Percentiles rank a stretch among this genome's conserved stretches.
Evolutionary conservation across 176 grass and related monocot species (phyloP).

Genomic region (Musa schizocarpa): DNA sequence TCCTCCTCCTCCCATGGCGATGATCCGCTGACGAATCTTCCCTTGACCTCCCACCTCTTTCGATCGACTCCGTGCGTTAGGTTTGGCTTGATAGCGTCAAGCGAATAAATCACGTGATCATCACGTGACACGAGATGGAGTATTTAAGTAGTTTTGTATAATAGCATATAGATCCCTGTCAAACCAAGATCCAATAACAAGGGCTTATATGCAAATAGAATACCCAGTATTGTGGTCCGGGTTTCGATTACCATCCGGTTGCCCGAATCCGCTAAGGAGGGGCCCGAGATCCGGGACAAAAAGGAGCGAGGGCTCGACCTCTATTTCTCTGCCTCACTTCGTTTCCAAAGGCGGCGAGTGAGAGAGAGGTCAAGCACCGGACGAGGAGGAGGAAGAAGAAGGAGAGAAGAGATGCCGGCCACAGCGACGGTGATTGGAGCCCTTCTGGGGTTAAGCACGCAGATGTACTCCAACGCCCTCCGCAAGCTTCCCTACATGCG

Average conservation of each 20-base stretch:
- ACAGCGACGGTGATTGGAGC: conserved; percentile 78
- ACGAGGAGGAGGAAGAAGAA: too few relatives aligned
- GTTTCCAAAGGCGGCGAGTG: neutral
- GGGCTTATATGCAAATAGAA: neutral
- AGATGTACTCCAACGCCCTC: conserved; percentile 99
- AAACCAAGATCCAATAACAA: too few relatives aligned
- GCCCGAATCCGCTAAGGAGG: neutral
- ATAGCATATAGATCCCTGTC: too few relatives aligned
- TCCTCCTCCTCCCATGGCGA: neutral
- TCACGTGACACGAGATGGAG: neutral
- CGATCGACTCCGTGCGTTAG: neutral
- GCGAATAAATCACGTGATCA: neutral
- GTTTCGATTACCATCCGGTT: neutral
- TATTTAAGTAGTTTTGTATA: too few relatives aligned
- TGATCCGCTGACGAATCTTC: neutral
- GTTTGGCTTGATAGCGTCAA: neutral
- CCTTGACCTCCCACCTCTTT: neutral
- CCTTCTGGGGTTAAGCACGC: conserved; percentile 76
- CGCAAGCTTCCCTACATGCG: conserved; percentile 99
- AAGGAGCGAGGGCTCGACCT: neutral
- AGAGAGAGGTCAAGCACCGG: neutral
- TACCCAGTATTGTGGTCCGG: neutral
- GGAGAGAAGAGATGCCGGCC: conserved; percentile 44
- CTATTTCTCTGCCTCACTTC: neutral
- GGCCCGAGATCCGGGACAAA: neutral